These are phyloP conservation scores for Ensete ventricosum DNA, from an alignment of 176 grass and related monocot species.

Conservation along the genomic window DNA sequence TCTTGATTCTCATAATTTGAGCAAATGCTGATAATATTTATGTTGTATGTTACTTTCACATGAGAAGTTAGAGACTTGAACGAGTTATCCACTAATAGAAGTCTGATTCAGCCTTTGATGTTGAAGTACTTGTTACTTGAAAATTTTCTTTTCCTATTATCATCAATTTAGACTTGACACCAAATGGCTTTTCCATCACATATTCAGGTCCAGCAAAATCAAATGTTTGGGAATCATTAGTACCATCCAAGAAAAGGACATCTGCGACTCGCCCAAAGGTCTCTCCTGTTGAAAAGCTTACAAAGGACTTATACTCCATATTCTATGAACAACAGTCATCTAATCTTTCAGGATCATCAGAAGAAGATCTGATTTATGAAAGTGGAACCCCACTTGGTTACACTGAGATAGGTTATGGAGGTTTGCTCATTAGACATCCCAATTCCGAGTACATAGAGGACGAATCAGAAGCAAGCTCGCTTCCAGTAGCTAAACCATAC, in stretches of 20 bases:
- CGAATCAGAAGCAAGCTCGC: slow-evolving; percentile 86
- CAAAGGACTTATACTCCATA: slow-evolving; percentile 75
- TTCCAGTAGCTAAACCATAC: slow-evolving; percentile 45
- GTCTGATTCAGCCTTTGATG: background rate
- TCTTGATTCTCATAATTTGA: background rate
- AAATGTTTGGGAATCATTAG: slow-evolving; percentile 67
- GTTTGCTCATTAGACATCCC: slow-evolving; percentile 58
- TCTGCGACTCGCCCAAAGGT: slow-evolving; percentile 34
- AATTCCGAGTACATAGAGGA: slow-evolving; percentile 61
- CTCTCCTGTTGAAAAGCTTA: slow-evolving; percentile 66
- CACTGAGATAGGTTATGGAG: slow-evolving; percentile 79
- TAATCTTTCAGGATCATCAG: slow-evolving; percentile 47
- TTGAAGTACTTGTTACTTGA: background rate
- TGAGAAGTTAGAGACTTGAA: background rate
- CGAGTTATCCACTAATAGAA: background rate
- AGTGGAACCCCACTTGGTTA: slow-evolving; percentile 47
- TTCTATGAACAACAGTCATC: slow-evolving; percentile 50
- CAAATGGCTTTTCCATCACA: slow-evolving; percentile 9
- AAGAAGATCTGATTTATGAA: slow-evolving; percentile 74
- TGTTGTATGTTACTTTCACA: background rate
- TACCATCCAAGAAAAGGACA: slow-evolving; percentile 75
- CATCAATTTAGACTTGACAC: background rate
- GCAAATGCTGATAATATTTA: background rate
- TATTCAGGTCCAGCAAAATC: slow-evolving; percentile 69
- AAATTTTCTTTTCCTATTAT: background rate